Evolutionary conservation across 805 yeast genomes (phyloP), one percentile per base, ranked within the genome.

Genomic region (Pichia membranifaciens): DNA sequence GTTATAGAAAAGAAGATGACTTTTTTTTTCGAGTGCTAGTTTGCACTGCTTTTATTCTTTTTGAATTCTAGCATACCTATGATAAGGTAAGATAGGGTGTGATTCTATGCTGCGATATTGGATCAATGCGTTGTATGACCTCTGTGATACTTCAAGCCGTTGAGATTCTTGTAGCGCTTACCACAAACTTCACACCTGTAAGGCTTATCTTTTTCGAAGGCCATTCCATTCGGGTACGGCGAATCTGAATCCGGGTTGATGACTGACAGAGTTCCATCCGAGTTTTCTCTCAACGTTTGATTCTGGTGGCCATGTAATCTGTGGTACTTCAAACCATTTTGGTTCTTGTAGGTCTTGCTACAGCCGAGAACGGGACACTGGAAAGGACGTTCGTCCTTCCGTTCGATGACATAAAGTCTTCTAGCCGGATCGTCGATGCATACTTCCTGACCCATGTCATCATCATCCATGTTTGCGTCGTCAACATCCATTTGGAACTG

Each of bases 131-230:
- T 91, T n/a, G 97, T 82, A 68, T 93, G 99, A 20, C 96, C 98
- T 58, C 97, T 79, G 67, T 93, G 99, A 66, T 93, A 93, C 68
- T 93, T 93, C 66, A 93, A 74, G 23, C 99, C 99, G 65, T 93
- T 93, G 60, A 93, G 72, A 62, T 93, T 93, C 74, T 93, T 93
- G 71, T 93, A 93, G 48, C 99, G 73, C 69, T 91, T 93, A 50
- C 98, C 98, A 70, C 99, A 93, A 38, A 91, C 96, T 69, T 93
- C 98, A 69, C 99, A 93, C 61, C 97, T 78, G 66, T 91, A 93
- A 34, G 99, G 99, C 71, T 93, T 93, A 71, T 93, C 99, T 72
- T 88, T 90, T 66, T 93, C 99, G 78, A 88, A 78, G 20, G 90
- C 96, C 68, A 88, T 84, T 5, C 96, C 96, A 64, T 91, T 96